Evolutionary conservation across 805 yeast genomes (phyloP).

Genomic region (Nakazawaea wickerhamii): DNA sequence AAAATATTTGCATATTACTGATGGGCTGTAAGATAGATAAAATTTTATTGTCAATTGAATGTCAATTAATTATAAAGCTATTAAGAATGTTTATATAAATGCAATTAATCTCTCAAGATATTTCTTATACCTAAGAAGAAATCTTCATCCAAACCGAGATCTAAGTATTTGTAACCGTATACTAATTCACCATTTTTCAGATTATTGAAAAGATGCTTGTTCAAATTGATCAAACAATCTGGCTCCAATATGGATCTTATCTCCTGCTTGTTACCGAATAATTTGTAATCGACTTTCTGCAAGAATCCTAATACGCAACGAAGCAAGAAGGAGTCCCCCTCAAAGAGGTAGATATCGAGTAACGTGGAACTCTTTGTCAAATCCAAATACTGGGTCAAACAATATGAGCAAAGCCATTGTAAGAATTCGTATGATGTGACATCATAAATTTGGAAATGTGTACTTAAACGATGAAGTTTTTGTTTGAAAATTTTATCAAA

Average conservation of each 20-base stretch:
- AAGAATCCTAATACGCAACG: slow-evolving; percentile 50
- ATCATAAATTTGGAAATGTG: slow-evolving; percentile 42
- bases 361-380: slow-evolving; percentile 44
- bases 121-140: slow-evolving; percentile 39
- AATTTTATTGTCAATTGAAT: too few species aligned
- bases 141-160: slow-evolving; percentile 45
- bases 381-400: slow-evolving; percentile 41
- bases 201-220: slow-evolving; percentile 12
- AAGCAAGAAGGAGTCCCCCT: slow-evolving; percentile 51
- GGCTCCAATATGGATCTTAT: slow-evolving; percentile 35
- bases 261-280: slow-evolving; percentile 47
- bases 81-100: too few species aligned
- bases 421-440: slow-evolving; percentile 39
- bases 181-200: slow-evolving; percentile 4
- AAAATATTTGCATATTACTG: too few species aligned
- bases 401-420: slow-evolving; percentile 34
- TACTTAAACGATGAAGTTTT: slow-evolving; percentile 38
- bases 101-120: slow-evolving; percentile 27
- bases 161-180: slow-evolving; percentile 30
- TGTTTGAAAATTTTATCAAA: slow-evolving; percentile 42
- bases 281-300: slow-evolving; percentile 40
- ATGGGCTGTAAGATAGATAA: too few species aligned
- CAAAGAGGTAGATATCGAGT: slow-evolving; percentile 56
- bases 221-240: slow-evolving; percentile 24
- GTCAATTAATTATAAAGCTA: too few species aligned